Percentiles rank a stretch among this genome's conserved stretches.
Evolutionary conservation across 495 filamentous ascomycete species (phyloP).

Genomic region (Aspergillus mulundensis): DNA sequence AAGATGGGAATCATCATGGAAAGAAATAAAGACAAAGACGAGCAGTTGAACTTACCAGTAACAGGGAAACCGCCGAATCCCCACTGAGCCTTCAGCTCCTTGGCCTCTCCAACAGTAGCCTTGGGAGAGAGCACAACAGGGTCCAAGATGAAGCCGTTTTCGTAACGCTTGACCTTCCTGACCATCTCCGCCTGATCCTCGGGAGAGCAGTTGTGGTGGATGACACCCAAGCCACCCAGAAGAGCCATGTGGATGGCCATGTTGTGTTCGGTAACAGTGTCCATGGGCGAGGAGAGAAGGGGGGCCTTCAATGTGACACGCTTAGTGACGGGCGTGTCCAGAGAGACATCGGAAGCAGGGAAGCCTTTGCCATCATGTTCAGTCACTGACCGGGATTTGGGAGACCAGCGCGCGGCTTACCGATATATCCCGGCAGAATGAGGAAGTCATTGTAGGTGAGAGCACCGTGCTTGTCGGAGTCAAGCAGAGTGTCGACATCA

Average conservation of each 20-base stretch:
- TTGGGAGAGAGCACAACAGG: constrained; percentile 85
- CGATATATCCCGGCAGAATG: constrained; percentile 62
- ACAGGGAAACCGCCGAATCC: constrained; percentile 98
- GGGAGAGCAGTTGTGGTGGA: constrained; percentile 97
- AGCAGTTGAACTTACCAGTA: constrained; percentile 83
- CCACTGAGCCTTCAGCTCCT: constrained; percentile 92
- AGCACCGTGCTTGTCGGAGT: constrained; percentile 82
- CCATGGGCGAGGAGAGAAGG: constrained; percentile 96
- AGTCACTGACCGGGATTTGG: constrained; percentile 51
- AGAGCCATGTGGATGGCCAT: constrained; percentile 99
- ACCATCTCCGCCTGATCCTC: constrained; percentile 99
- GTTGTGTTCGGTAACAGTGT: constrained; percentile 97
- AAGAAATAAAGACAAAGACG: constrained; percentile 15
- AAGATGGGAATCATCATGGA: constrained; percentile 67
- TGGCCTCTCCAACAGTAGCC: constrained; percentile 88
- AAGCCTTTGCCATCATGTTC: constrained; percentile 55
- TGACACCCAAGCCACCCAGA: constrained; percentile 91
- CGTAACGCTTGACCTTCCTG: constrained; percentile 96
- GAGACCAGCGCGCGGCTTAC: constrained; percentile 34
- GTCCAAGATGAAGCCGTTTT: constrained; percentile 98
- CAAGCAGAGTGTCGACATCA: constrained; percentile 72
- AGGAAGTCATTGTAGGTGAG: constrained; percentile 82
- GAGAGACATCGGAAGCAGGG: constrained; percentile 79
- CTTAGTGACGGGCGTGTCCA: constrained; percentile 91
- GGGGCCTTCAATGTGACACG: constrained; percentile 90